A percentile compares a stretch with the other conserved stretches of the same genome.
phyloP scores from a whole-genome alignment of 768 basidiomycete species.

The Boletus barrowsii region DNA sequence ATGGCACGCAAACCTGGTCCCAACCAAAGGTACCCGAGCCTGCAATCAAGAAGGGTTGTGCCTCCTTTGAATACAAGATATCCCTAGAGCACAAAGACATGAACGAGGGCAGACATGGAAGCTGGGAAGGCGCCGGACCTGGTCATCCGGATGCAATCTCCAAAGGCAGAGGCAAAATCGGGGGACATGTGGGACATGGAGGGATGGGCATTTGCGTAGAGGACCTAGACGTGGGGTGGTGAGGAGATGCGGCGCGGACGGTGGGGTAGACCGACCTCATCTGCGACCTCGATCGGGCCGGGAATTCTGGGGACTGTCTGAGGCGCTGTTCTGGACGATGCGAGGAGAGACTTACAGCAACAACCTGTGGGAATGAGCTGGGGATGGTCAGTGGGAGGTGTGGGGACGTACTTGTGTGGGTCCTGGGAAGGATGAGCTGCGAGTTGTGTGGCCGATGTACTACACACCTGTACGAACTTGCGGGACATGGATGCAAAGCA shows the following conservation, averaged over 20 bases:
- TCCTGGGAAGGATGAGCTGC: constrained; percentile 22
- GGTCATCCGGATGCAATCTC: constrained; percentile 84
- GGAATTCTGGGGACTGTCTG: constrained; percentile 44
- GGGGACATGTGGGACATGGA: constrained; percentile 85
- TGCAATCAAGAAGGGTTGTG: constrained; percentile 90
- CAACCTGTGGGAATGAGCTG: constrained; percentile 35
- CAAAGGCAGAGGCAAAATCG: constrained; percentile 85
- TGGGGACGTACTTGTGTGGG: constrained; percentile 45
- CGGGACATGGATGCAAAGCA: constrained; percentile 13
- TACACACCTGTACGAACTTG: constrained; percentile 18
- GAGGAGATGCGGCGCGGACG: neutral
- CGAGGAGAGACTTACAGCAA: constrained; percentile 38
- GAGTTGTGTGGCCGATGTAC: neutral
- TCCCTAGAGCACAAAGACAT: constrained; percentile 39
- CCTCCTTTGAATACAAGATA: constrained; percentile 72
- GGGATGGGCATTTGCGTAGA: constrained; percentile 91
- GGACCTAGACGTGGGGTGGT: constrained; percentile 48
- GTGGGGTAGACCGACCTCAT: constrained; percentile 42
- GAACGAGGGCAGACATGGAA: neutral
- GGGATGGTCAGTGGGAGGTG: constrained; percentile 22
- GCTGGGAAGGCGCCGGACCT: constrained; percentile 37
- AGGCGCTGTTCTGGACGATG: neutral
- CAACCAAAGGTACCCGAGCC: constrained; percentile 96
- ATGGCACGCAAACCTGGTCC: constrained; percentile 66
- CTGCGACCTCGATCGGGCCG: constrained; percentile 61